Evolutionary conservation across 768 basidiomycete genomes (phyloP).

Genomic region (Brasilioporus rufonigricans): DNA sequence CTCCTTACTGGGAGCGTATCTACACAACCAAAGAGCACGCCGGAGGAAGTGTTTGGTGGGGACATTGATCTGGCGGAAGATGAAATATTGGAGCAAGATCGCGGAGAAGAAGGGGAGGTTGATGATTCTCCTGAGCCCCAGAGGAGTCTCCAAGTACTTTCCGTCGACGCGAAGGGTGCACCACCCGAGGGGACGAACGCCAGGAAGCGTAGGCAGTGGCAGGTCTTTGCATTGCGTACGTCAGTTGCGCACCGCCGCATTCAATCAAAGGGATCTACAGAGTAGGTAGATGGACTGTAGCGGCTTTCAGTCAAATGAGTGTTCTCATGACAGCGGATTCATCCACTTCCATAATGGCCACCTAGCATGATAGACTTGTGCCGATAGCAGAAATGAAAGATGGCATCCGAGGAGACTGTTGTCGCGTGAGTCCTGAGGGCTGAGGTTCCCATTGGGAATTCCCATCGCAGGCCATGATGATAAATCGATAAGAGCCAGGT

Average conservation of each 20-base stretch:
- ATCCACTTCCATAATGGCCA: too few species aligned
- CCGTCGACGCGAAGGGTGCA: slow-evolving; percentile 42
- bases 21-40: slow-evolving; percentile 43
- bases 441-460: too few species aligned
- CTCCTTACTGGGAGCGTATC: slow-evolving; percentile 42
- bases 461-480: too few species aligned
- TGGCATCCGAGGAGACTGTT: too few species aligned
- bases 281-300: neutral
- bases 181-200: slow-evolving; percentile 33
- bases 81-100: slow-evolving; percentile 76
- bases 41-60: slow-evolving; percentile 65
- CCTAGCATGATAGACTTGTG: too few species aligned
- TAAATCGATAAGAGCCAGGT: too few species aligned
- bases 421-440: too few species aligned
- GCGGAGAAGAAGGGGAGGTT: slow-evolving; percentile 73
- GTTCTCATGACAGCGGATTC: too few species aligned
- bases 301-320: too few species aligned
- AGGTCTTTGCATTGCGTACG: slow-evolving; percentile 42
- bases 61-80: slow-evolving; percentile 74
- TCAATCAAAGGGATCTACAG: slow-evolving; percentile 5
- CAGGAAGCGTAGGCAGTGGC: slow-evolving; percentile 47
- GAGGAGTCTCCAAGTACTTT: slow-evolving; percentile 55
- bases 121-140: slow-evolving; percentile 65
- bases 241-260: slow-evolving; percentile 25
- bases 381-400: too few species aligned